These are phyloP conservation scores for Fusarium buxicola DNA, from an alignment of 2,329 filamentous ascomycete genomes.

Conservation along the genomic window DNA sequence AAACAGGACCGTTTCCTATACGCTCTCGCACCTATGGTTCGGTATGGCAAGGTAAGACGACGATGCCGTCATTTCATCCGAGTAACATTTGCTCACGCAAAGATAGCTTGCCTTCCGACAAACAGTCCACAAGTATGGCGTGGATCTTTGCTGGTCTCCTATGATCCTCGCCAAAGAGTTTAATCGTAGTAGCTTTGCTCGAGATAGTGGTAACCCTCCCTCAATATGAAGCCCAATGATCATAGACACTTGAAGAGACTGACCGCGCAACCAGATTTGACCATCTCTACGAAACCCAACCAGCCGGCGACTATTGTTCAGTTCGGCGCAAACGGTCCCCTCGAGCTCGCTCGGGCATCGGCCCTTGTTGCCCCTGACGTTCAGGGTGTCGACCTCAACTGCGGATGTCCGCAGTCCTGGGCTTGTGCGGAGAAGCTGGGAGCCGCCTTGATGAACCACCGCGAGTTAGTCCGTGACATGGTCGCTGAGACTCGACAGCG, in stretches of 20 bases:
- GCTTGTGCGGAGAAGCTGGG: constrained; percentile 75
- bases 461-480: constrained; percentile 75
- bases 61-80: no score
- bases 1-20: constrained; percentile 65
- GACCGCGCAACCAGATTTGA: constrained; percentile 62
- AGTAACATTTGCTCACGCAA: constrained; percentile 9
- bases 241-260: neutral
- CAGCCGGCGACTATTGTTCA: constrained; percentile 74
- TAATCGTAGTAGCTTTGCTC: constrained; percentile 69
- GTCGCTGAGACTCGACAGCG: constrained; percentile 66
- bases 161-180: constrained; percentile 79
- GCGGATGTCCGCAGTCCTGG: constrained; percentile 79
- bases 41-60: constrained; percentile 66
- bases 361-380: constrained; percentile 71
- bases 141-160: constrained; percentile 76
- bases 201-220: constrained; percentile 65
- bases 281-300: constrained; percentile 63
- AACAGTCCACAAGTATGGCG: constrained; percentile 72
- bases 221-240: accelerated
- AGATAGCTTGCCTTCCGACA: constrained; percentile 74
- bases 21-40: constrained; percentile 75
- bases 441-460: constrained; percentile 74
- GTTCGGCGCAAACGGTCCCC: constrained; percentile 71
- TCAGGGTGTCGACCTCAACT: constrained; percentile 76
- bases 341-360: constrained; percentile 72